A percentile compares a stretch with the other conserved stretches of the same genome.
Evolutionary conservation across 179 eudicot species (phyloP).

Genomic region (Corrigiola litoralis): DNA sequence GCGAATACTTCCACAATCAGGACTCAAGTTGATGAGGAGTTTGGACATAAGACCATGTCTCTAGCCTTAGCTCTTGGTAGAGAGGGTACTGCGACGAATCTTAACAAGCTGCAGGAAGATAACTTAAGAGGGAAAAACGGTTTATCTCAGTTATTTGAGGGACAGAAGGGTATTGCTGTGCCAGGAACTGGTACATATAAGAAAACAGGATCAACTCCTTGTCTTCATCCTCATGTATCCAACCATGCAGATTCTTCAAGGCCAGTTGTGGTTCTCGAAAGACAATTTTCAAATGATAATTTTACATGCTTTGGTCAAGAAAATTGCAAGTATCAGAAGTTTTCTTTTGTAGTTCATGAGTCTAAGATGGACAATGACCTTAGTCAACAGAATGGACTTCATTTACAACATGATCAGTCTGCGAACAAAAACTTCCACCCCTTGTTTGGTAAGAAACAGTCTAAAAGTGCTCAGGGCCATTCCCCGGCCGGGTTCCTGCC

Average conservation of each 20-base stretch:
- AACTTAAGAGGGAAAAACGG: conserved; percentile 15
- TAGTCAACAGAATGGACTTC: conserved; percentile 16
- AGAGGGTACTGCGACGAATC: conserved; percentile 16
- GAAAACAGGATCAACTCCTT: conserved; percentile 24
- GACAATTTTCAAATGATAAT: conserved; percentile 30
- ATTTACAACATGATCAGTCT: conserved; percentile 19
- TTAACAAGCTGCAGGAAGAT: conserved; percentile 6
- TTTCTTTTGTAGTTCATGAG: conserved; percentile 33
- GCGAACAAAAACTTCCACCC: conserved; percentile 25
- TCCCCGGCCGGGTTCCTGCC: conserved; percentile 15
- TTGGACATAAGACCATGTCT: conserved; percentile 19
- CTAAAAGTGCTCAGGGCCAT: conserved; percentile 19
- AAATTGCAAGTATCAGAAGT: conserved; percentile 20
- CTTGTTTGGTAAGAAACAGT: conserved; percentile 21
- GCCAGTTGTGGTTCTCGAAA: conserved; percentile 19
- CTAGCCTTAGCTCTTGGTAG: conserved; percentile 22
- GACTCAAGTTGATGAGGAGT: conserved; percentile 17
- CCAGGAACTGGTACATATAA: conserved; percentile 23
- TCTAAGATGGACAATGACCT: conserved; percentile 23
- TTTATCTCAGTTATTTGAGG: conserved; percentile 15
- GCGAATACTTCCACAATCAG: conserved; percentile 8
- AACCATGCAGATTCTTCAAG: conserved; percentile 24
- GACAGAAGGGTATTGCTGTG: conserved; percentile 19
- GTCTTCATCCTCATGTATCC: conserved; percentile 20
- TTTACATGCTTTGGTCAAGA: conserved; percentile 29